A percentile compares a stretch with the other conserved stretches of the same genome.
Conservation (phyloP, 257 asterid genomes). For the Solanum microdontum region DNA sequence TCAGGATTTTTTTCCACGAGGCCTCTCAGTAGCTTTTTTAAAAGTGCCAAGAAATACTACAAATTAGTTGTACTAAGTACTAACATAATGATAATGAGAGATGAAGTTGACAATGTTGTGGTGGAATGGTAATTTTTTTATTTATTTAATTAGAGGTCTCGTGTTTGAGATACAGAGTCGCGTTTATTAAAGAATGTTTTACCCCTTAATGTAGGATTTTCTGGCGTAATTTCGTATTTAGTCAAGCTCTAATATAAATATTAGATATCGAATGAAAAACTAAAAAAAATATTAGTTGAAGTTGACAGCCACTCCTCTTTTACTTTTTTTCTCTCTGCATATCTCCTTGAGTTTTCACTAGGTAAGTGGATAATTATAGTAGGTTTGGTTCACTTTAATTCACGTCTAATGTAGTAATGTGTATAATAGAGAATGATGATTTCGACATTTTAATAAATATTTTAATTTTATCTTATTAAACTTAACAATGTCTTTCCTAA, state of each 20-base stretch:
- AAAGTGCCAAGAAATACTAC: neutral
- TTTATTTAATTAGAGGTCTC: too few relatives aligned
- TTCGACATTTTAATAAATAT: too few relatives aligned
- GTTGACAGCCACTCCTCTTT: neutral
- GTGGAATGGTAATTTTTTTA: too few relatives aligned
- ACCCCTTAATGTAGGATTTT: too few relatives aligned
- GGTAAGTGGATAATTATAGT: neutral
- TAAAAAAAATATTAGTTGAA: neutral
- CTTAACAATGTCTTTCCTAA: too few relatives aligned
- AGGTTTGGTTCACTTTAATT: neutral
- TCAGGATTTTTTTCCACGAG: neutral
- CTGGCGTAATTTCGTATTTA: fast-evolving
- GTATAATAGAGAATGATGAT: neutral
- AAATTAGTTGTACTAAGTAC: neutral
- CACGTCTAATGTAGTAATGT: too few relatives aligned
- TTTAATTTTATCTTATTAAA: too few relatives aligned
- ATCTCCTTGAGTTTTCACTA: neutral
- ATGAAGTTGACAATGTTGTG: neutral
- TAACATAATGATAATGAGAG: neutral
- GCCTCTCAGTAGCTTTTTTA: neutral
- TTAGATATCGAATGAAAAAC: fast-evolving
- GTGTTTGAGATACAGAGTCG: fast-evolving
- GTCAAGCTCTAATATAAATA: too few relatives aligned
- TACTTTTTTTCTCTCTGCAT: neutral
- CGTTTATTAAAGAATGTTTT: too few relatives aligned